Evolutionary conservation across 1,284 basidiomycete species (phyloP).

Genomic region (Moniliella sp.): DNA sequence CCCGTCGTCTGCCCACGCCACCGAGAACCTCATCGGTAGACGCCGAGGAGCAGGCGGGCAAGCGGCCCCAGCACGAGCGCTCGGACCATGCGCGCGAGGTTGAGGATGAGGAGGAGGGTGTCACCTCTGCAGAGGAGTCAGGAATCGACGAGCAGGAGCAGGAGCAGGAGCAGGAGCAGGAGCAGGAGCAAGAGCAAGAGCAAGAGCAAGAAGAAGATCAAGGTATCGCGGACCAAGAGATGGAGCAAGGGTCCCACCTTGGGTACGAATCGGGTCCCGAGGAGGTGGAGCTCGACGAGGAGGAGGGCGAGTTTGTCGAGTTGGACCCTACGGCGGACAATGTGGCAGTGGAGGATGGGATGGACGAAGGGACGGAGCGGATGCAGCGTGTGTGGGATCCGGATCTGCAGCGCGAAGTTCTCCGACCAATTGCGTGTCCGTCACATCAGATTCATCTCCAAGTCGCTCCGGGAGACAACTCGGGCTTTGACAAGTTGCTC

Average conservation of each 20-base stretch:
- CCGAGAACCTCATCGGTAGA: no score
- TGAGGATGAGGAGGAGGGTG: no score
- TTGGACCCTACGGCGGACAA: conserved; percentile 9
- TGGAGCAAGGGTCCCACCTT: conserved; percentile 1
- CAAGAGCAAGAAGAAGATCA: neutral
- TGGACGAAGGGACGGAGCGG: conserved; percentile 59
- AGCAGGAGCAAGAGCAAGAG: conserved; percentile 26
- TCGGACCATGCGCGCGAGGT: no score
- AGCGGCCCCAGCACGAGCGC: no score
- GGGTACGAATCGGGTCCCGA: no score
- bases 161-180: no score
- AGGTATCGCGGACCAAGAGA: neutral
- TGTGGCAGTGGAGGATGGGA: conserved; percentile 53
- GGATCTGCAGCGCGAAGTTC: no score
- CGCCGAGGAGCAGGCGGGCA: no score
- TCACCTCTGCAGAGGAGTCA: no score
- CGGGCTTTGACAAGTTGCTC: conserved; percentile 81
- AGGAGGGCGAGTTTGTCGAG: conserved; percentile 38
- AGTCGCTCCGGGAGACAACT: conserved; percentile 43
- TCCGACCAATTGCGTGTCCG: conserved; percentile 52
- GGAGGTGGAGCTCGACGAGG: conserved; percentile 6
- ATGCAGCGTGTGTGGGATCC: conserved; percentile 52
- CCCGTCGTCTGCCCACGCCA: no score
- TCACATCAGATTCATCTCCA: conserved; percentile 44
- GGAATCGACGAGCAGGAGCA: no score